These are phyloP conservation scores for Zelopaecilomyces penicillatus DNA, from an alignment of 2,329 filamentous ascomycete genomes.

Conservation along the genomic window DNA sequence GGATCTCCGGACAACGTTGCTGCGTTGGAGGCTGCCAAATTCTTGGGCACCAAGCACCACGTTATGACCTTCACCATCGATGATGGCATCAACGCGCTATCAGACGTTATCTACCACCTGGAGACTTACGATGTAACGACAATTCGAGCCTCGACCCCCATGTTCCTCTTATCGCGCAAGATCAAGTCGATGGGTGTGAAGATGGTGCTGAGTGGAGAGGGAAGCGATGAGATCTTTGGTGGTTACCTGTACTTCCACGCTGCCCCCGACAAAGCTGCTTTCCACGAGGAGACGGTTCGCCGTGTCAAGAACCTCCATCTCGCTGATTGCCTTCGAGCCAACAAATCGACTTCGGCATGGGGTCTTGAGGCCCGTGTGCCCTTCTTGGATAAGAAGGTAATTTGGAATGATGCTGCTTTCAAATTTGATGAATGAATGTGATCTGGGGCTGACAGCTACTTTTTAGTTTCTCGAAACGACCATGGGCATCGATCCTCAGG, in stretches of 20 bases:
- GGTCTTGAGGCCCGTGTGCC: constrained; percentile 95
- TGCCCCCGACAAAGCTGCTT: constrained; percentile 81
- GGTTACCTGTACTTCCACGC: constrained; percentile 98
- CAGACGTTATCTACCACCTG: constrained; percentile 95
- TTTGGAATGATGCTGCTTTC: neutral
- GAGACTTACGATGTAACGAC: constrained; percentile 98
- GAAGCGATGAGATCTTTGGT: constrained; percentile 95
- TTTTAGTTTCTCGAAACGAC: constrained; percentile 73
- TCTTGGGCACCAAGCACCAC: constrained; percentile 95
- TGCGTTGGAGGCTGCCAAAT: constrained; percentile 87
- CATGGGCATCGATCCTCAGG: constrained; percentile 89
- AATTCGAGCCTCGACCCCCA: constrained; percentile 94
- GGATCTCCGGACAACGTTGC: constrained; percentile 88
- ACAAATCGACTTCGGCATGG: constrained; percentile 99
- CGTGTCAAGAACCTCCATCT: constrained; percentile 95
- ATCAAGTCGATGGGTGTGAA: constrained; percentile 99
- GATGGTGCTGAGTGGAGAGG: constrained; percentile 97
- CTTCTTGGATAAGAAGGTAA: constrained; percentile 82
- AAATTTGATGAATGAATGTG: neutral
- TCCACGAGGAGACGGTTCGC: constrained; percentile 90
- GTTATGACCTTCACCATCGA: constrained; percentile 97
- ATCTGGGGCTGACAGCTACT: neutral
- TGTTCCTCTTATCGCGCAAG: constrained; percentile 96
- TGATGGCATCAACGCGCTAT: constrained; percentile 91
- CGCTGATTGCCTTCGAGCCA: constrained; percentile 92